Evolutionary conservation across 495 filamentous ascomycete species (phyloP).

Genomic region (Terfezia claveryi): DNA sequence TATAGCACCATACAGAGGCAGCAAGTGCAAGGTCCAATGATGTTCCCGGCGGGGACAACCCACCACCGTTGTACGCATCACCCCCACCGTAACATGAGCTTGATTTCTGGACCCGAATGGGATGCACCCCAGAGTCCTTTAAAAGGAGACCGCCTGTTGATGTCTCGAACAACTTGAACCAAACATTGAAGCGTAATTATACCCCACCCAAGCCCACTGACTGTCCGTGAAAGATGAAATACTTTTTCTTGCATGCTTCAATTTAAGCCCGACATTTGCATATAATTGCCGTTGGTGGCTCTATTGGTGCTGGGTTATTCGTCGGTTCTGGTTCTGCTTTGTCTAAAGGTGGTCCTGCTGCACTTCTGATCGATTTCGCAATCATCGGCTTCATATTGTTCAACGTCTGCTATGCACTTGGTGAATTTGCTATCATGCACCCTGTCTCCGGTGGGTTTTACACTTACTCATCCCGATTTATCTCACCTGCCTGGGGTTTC

Average conservation of each 20-base stretch:
- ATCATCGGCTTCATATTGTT: conserved; percentile 41
- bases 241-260: conserved; percentile 16
- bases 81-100: background rate
- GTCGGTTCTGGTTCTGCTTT: conserved; percentile 40
- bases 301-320: conserved; percentile 32
- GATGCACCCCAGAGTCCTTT: background rate
- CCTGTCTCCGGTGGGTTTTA: conserved; percentile 34
- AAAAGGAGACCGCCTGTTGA: background rate
- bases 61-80: background rate
- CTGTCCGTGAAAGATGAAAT: background rate
- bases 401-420: conserved; percentile 34
- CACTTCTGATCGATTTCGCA: conserved; percentile 41
- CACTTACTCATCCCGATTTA: conserved; percentile 35
- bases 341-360: conserved; percentile 36
- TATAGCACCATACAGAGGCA: background rate
- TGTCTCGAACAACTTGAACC: background rate
- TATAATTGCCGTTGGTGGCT: conserved; percentile 47
- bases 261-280: conserved; percentile 46
- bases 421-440: conserved; percentile 35
- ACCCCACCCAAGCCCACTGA: background rate
- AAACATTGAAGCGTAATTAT: background rate
- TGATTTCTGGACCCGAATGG: background rate
- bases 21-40: background rate
- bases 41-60: background rate
- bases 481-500: conserved; percentile 31